Evolutionary conservation across 1,284 basidiomycete species (phyloP), one percentile per base, ranked within the genome.

Genomic region (Ustilago bromivora): DNA sequence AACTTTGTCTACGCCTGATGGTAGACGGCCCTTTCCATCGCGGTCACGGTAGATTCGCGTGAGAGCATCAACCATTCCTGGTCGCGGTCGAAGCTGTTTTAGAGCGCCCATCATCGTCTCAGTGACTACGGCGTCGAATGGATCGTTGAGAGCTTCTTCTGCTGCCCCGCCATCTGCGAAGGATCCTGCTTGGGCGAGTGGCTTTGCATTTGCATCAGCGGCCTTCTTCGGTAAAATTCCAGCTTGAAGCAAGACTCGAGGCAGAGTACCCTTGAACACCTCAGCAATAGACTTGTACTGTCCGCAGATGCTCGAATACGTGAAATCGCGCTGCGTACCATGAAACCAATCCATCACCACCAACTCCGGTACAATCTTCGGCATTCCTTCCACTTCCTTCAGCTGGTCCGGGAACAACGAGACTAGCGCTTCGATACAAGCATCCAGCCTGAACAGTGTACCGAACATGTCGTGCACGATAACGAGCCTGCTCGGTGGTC

Each of bases 261-360:
- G 71, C 0, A 83, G 64, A 3, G 78, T 76, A 1, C 69, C 65
- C 51, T 78, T 79, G 71, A 83, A 83, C 9, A 82, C 76, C 23
- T 71, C 58, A 6, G 51, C 72, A 40, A 82, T 81, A 6, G 82
- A 77, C 55, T 62, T 71, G 66, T 83, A 83, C 38, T 61, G 67
- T 19, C 76, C 74, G 43, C 75, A 70, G 0, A 81, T 72, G 59
- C 73, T 79, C 34, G 78, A 70, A 38, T 74, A 78, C 13, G 79
- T 76, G 34, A 82, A 82, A 36, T 83, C 82, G 11, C 82, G 60
- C 61, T 83, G 82, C 2, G 71, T 74, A 19, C 68, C 74, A 46
- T 83, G 82, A 70, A 82, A 83, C 82, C 82, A 83, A 57, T 82
- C 82, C 81, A 82, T 74, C 35, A 82, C 47, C 36, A 82, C 69